phyloP scores from a whole-genome alignment of 345 rosid species.

The Acer yangbiense region DNA sequence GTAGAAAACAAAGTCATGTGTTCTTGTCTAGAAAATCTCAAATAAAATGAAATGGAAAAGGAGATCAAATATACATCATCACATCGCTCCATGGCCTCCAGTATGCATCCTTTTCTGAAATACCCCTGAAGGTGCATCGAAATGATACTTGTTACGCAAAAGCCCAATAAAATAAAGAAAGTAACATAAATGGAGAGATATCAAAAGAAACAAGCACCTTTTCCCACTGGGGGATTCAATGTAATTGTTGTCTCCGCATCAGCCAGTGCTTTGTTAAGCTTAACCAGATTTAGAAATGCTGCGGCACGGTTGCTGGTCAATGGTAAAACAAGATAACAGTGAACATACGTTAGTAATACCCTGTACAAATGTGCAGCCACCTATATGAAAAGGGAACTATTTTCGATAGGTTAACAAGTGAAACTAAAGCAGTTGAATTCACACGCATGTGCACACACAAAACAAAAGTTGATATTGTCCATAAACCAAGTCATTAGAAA shows the following conservation, averaged over 20 bases:
- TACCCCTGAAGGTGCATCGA: conserved; percentile 60
- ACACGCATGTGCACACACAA: background rate
- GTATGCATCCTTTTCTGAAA: conserved; percentile 93
- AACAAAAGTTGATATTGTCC: no score
- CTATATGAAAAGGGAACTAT: no score
- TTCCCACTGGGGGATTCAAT: conserved; percentile 87
- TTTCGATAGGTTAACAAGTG: background rate
- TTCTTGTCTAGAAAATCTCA: background rate
- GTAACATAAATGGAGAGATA: background rate
- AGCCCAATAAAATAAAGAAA: conserved; percentile 1
- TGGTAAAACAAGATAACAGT: conserved; percentile 8
- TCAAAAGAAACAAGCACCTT: conserved; percentile 47
- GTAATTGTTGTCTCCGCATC: conserved; percentile 89
- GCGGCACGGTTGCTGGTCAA: conserved; percentile 91
- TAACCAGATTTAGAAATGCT: conserved; percentile 83
- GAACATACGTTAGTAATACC: background rate
- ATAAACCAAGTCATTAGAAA: background rate
- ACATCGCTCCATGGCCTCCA: conserved; percentile 93
- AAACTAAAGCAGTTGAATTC: background rate
- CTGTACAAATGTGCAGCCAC: background rate
- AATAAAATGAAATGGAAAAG: conserved; percentile 11
- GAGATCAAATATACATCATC: conserved; percentile 58
- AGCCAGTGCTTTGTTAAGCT: conserved; percentile 88
- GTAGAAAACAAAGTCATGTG: background rate
- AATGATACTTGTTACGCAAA: conserved; percentile 1